Evolutionary conservation across 306 rosid genomes (phyloP), one percentile per base, ranked within the genome.

Genomic region (Dalbergia cochinchinensis): DNA sequence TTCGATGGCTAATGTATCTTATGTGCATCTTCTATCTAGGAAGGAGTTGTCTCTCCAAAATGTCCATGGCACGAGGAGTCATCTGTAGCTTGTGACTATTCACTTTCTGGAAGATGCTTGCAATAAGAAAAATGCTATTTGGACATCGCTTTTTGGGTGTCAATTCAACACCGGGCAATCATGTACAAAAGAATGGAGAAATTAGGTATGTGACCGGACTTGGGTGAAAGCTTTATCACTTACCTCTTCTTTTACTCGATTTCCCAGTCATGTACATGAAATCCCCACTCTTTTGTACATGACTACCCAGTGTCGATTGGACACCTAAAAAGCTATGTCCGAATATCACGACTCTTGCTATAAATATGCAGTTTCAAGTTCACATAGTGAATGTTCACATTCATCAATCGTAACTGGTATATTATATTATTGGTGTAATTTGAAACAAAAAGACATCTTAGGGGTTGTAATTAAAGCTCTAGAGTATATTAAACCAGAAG

Each of bases 1-100:
- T 68, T 65, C 67, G 77, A 22, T 13, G 62, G 73, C 65, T 59
- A 71, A 71, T 69, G 68, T 33, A 47, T 73, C 33, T 74, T 35
- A 53, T 71, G 16, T 41, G 73, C 64, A 74, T 69, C 79, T 34
- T 44, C 47, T 67, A 31, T 72, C 26, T 16, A 11, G 19, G 15
- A 63, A 53, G 50, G 20, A 50, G 33, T 57, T 51, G 16, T 76
- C 78, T 75, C 78, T 75, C 45, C 53, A 66, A 67, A 71, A 73
- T 45, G n/a, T 54, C 60, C 8, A 54, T 4, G 20, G 20, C 60
- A 54, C 4, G 9, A 16, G 22, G 60, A 54, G 10, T 54, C n/a
- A 54, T 54, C 22, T 6, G 60, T 74, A 41, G 14, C 50, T 33
- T 59, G 64, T 37, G 45, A 65, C 73, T 71, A 50, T 61, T 71